Evolutionary conservation across 177 flowering plant genomes (phyloP), one percentile per base, ranked within the genome.

Genomic region (Vitis hybrid): DNA sequence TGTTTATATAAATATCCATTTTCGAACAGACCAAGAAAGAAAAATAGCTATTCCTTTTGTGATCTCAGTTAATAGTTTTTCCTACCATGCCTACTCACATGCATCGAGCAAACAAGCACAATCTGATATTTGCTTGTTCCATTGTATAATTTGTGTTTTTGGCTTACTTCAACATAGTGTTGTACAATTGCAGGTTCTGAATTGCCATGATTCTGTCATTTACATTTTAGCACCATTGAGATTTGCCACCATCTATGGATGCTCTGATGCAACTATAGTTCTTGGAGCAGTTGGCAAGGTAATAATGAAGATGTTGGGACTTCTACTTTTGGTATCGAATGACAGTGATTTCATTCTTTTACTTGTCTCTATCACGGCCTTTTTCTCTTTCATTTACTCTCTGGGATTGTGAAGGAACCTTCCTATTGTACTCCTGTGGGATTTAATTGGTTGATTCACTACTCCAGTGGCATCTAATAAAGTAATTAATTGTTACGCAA

Each of bases 201-300:
- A 95, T 76, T 91, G 99, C 75, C 98, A 95, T 66, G 99, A 96
- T 62, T 91, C 98, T n/a, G 93, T 85, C 21, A 89, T 96, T 63
- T 96, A 96, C 76, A 81, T 96, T 63, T 84, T 96, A 75, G 94
- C 97, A 50, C 99, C 99, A 56, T 78, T 96, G 76, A 88, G 80
- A 82, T 93, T 91, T 85, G 99, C 94, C 58, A 92, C 94, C 48
- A 66, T 93, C 57, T 90, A 92, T 82, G 99, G 98, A 78, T 93
- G 97, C 79, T 96, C 99, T 71, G 99, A 96, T 84, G 84, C 99
- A 20, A 96, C 99, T 58, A 83, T 96, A 67, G 86, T 96, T 74
- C 92, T 96, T 71, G 99, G 99, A 80, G 98, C 99, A 49, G 84
- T 93, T 84, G 98, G 99, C 75, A 91, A 93, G 99, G 99, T 95